Conservation (phyloP, 78 protist genomes). For the Pelomyxa schiedti region DNA sequence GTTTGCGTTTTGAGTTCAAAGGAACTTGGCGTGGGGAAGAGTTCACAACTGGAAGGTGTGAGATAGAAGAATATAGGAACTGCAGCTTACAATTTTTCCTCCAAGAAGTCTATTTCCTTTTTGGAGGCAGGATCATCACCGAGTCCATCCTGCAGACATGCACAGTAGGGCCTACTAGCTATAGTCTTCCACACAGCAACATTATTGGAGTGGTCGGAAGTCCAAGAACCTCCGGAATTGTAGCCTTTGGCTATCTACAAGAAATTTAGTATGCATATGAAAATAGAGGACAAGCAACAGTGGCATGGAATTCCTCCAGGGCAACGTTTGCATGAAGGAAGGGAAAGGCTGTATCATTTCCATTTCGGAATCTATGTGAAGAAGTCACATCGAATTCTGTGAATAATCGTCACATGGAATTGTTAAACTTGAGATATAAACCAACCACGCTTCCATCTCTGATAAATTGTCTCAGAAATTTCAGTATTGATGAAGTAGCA, state of each 20-base stretch:
- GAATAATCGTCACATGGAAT: too few species aligned
- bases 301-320: neutral
- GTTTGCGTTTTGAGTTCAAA: too few species aligned
- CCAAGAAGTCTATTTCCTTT: neutral
- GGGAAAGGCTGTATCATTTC: neutral
- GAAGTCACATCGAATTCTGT: neutral
- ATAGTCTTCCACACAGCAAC: neutral
- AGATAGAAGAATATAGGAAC: too few species aligned
- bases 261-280: too few species aligned
- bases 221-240: neutral
- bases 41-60: too few species aligned
- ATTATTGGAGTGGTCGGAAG: neutral
- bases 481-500: neutral
- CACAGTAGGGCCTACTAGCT: neutral
- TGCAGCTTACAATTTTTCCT: neutral
- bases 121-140: neutral
- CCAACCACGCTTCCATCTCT: neutral
- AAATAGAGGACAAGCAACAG: neutral
- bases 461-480: neutral
- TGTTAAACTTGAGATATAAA: too few species aligned
- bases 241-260: too few species aligned
- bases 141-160: neutral
- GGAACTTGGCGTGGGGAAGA: too few species aligned
- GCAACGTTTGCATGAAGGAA: neutral
- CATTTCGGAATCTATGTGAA: neutral